phyloP scores from a whole-genome alignment of 495 filamentous ascomycete species.

The Amniculicola lignicola region DNA sequence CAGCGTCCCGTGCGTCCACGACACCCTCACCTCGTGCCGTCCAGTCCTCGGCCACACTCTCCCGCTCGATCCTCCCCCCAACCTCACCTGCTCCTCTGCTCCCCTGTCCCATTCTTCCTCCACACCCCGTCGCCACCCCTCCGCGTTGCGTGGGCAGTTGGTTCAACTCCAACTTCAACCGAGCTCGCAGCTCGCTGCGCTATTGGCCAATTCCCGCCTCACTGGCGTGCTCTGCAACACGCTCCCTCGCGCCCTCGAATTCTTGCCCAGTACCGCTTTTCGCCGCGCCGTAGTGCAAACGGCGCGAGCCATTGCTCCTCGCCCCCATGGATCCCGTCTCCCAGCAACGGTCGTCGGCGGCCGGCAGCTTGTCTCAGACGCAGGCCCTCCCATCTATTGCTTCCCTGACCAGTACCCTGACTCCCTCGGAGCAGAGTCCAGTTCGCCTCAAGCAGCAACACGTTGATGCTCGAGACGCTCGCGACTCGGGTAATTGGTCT shows the following conservation, averaged over 20 bases:
- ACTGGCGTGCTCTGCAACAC: conserved; percentile 15
- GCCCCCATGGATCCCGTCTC: conserved; percentile 21
- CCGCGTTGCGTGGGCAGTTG: not conserved
- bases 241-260: not conserved
- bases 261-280: not conserved
- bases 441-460: conserved; percentile 27
- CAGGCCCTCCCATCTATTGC: conserved; percentile 35
- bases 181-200: not conserved
- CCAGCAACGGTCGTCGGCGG: conserved; percentile 15
- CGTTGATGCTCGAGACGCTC: conserved; percentile 31
- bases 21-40: not conserved
- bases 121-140: not conserved
- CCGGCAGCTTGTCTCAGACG: conserved; percentile 22
- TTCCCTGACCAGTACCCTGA: conserved; percentile 26
- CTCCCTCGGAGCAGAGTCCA: conserved; percentile 29
- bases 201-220: conserved; percentile 10
- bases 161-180: not conserved
- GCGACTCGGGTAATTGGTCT: conserved; percentile 39
- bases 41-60: not conserved
- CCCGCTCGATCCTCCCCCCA: not conserved
- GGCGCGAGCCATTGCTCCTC: conserved; percentile 1
- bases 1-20: conserved; percentile 12
- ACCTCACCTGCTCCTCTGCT: not conserved
- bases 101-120: not conserved
- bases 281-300: conserved; percentile 13